phyloP scores from a whole-genome alignment of 192 early-diverging fungal species.

The Polychytrium aggregatum region DNA sequence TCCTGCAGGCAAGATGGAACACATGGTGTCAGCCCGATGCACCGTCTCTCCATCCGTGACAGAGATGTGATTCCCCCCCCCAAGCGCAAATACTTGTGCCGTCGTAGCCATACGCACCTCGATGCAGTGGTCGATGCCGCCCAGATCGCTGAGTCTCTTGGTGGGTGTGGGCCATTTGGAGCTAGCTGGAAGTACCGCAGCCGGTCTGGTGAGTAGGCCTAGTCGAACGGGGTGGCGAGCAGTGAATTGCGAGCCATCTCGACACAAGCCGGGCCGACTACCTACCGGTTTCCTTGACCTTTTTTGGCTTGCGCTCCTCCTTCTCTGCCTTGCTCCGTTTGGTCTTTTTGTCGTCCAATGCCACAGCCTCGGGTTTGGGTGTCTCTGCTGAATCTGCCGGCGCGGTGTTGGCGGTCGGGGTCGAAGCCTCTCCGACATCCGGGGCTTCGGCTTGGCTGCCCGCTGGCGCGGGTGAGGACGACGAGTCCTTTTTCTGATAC shows the following conservation, averaged over 20 bases:
- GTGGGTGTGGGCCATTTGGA: slow-evolving; percentile 44
- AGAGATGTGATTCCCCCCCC: too few species aligned
- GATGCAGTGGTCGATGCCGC: slow-evolving; percentile 84
- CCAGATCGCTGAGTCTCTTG: slow-evolving; percentile 63
- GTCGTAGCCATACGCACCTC: too few species aligned
- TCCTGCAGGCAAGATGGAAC: slow-evolving; percentile 25
- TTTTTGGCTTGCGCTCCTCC: slow-evolving; percentile 1
- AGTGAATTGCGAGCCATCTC: too few species aligned
- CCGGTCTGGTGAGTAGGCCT: background rate
- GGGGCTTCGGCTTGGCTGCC: background rate
- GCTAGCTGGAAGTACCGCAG: background rate
- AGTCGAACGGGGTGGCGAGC: background rate
- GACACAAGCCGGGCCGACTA: background rate
- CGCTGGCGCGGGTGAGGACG: background rate
- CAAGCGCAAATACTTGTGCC: too few species aligned
- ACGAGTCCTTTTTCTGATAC: slow-evolving; percentile 12
- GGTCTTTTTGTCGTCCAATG: too few species aligned
- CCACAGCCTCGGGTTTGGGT: background rate
- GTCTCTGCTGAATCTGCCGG: background rate
- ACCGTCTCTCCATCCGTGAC: too few species aligned
- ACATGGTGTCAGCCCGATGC: background rate
- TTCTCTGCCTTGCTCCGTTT: too few species aligned
- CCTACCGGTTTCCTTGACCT: slow-evolving; percentile 2
- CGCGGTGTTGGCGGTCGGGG: background rate
- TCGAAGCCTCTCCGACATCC: background rate